Conservation (phyloP, 371 early-diverging fungal genomes). For the Mortierella sp. region DNA sequence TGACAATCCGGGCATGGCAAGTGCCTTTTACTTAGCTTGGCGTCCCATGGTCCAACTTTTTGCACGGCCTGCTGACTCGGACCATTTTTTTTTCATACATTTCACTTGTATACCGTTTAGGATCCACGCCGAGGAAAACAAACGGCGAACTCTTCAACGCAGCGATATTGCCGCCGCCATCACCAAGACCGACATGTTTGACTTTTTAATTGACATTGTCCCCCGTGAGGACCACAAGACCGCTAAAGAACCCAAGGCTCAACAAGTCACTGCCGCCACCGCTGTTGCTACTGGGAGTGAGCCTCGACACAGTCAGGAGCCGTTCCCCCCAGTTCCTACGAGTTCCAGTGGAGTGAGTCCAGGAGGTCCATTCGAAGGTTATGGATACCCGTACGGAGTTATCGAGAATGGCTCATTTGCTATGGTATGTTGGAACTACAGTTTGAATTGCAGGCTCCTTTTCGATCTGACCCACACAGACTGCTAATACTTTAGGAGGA, state of each 20-base stretch:
- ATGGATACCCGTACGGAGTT: conserved; percentile 43
- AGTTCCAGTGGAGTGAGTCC: conserved; percentile 1
- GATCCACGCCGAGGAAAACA: conserved; percentile 99
- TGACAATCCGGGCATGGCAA: conserved; percentile 95
- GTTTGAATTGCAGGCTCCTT: not conserved
- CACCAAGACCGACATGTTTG: conserved; percentile 97
- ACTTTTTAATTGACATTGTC: conserved; percentile 99
- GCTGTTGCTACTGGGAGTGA: conserved; percentile 11
- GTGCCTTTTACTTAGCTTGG: not conserved
- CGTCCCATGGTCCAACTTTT: too few species aligned
- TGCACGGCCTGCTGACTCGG: not conserved
- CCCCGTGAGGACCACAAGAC: conserved; percentile 83
- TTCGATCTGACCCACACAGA: not conserved
- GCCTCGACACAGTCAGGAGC: conserved; percentile 42
- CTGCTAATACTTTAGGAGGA: not conserved
- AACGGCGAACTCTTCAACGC: conserved; percentile 96
- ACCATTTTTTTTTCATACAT: not conserved
- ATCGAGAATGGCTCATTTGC: conserved; percentile 30
- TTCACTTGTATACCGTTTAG: conserved; percentile 19
- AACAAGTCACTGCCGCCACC: not conserved
- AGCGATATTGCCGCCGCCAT: conserved; percentile 97
- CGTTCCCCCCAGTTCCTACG: conserved; percentile 19
- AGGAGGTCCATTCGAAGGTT: conserved; percentile 25
- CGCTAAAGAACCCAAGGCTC: conserved; percentile 26
- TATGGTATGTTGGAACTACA: conserved; percentile 18